These are phyloP conservation scores for Rostrohypoxylon terebratum DNA, from an alignment of 495 filamentous ascomycete genomes.

Conservation along the genomic window DNA sequence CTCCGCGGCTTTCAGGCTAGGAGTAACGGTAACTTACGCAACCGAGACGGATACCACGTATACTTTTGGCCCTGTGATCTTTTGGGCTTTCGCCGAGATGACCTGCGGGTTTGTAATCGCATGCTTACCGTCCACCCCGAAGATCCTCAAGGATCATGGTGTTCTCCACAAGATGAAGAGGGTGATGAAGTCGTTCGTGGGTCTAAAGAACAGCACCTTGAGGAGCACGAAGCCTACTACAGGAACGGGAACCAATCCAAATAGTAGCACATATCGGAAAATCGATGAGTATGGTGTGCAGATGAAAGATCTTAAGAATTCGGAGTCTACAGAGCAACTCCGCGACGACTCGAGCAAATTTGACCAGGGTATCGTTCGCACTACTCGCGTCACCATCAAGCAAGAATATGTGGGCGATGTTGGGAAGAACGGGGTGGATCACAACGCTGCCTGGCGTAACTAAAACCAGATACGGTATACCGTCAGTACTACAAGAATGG, in stretches of 20 bases:
- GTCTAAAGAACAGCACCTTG: constrained; percentile 31
- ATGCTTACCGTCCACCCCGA: constrained; percentile 48
- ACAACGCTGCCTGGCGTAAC: constrained; percentile 25
- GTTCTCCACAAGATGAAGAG: constrained; percentile 34
- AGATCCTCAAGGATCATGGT: constrained; percentile 45
- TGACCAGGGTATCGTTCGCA: constrained; percentile 36
- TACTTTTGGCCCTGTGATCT: constrained; percentile 41
- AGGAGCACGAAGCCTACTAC: constrained; percentile 19
- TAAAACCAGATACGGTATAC: constrained; percentile 16
- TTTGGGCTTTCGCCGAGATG: constrained; percentile 51
- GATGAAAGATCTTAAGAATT: constrained; percentile 31
- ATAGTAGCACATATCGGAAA: constrained; percentile 33
- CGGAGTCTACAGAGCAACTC: constrained; percentile 37
- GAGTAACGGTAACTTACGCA: constrained; percentile 41
- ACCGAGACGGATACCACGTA: constrained; percentile 37
- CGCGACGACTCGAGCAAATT: constrained; percentile 23
- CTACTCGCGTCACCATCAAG: constrained; percentile 37
- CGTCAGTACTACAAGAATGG: background rate
- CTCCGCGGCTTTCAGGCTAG: constrained; percentile 46
- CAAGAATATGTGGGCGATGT: constrained; percentile 30
- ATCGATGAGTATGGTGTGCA: constrained; percentile 34
- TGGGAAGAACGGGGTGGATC: constrained; percentile 14
- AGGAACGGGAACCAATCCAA: constrained; percentile 11
- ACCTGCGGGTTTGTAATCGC: constrained; percentile 50
- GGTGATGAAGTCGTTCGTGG: constrained; percentile 26